Base-by-base conservation (phyloP, 352 stramenopile genomes). In the Phytophthora fragariae region DNA sequence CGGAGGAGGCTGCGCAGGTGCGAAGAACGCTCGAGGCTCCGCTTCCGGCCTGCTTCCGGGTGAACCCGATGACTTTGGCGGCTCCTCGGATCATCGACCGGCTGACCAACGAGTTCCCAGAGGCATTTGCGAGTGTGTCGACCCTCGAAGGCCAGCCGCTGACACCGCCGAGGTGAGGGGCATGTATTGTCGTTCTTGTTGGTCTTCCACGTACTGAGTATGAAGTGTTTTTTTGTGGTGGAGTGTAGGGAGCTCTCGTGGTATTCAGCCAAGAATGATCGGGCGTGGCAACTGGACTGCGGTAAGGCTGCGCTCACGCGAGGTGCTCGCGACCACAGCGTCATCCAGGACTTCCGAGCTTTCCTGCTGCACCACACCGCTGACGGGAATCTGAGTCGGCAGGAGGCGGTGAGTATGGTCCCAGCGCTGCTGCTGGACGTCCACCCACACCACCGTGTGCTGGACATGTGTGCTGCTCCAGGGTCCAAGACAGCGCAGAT, bases 401-500 rank as follows among this genome's bases (percentile, higher is more conserved):
- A 99, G 83, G 98, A 99, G 74, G 87, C 98, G 2, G 98, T 98
- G 56, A 98, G 90, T 65, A 99, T 99, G 97, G 84, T 99, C 29
- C 98, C 98, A 0, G 97, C 97, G 0, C 85, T 99, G 33, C 90
- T 99, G 57, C 86, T 99, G n/a, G 83, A 97, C 72, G 91, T 98
- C 5, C 76, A 98, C 68, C 86, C 83, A 12, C 72, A 97, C 57
- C 90, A 99, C 63, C 71, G 74, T 21, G 82, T 91, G 35, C 68
- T 94, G 27, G 86, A 96, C 44, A 74, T 96, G 70, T 94, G 88
- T 62, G 97, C 98, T 10, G 97, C 98, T 7, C 98, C 98, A 1
- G 98, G 98, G 19, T 99, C 92, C 57, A 99, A 99, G 80, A 99
- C 98, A n/a, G 94, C 91, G 56, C 98, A 99, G 73, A 85, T 99